phyloP scores from a whole-genome alignment of 768 basidiomycete genomes.

The Megacollybia marginata region DNA sequence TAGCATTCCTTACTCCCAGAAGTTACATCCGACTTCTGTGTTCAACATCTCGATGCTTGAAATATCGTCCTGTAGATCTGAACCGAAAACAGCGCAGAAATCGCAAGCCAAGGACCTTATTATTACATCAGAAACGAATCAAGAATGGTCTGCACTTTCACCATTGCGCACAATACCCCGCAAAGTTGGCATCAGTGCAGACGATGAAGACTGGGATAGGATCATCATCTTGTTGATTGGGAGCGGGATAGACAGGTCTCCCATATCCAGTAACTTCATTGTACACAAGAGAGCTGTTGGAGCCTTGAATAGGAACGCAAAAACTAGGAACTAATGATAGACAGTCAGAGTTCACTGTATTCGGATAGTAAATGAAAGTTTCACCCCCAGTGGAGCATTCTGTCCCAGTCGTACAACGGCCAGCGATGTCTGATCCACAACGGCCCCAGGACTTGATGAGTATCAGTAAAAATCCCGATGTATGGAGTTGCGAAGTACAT shows the following conservation, averaged over 20 bases:
- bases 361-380: background rate
- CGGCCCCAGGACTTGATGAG: too few species aligned
- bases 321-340: constrained; percentile 1
- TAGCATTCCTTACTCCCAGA: constrained; percentile 1
- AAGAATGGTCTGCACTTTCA: too few species aligned
- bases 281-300: background rate
- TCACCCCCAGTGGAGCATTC: background rate
- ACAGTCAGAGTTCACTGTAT: background rate
- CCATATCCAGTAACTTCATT: constrained; percentile 3
- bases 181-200: constrained; percentile 2
- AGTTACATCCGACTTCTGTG: constrained; percentile 1
- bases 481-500: too few species aligned
- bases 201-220: background rate
- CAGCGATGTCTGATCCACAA: background rate
- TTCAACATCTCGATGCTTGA: constrained; percentile 2
- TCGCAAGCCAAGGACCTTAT: constrained; percentile 1
- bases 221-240: background rate
- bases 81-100: background rate
- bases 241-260: background rate
- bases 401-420: background rate
- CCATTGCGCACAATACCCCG: background rate
- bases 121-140: too few species aligned
- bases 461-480: too few species aligned
- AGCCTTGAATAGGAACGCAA: background rate
- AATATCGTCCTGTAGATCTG: background rate